These are phyloP conservation scores for Chaetomidium leptoderma DNA, from an alignment of 495 filamentous ascomycete genomes.

Conservation along the genomic window DNA sequence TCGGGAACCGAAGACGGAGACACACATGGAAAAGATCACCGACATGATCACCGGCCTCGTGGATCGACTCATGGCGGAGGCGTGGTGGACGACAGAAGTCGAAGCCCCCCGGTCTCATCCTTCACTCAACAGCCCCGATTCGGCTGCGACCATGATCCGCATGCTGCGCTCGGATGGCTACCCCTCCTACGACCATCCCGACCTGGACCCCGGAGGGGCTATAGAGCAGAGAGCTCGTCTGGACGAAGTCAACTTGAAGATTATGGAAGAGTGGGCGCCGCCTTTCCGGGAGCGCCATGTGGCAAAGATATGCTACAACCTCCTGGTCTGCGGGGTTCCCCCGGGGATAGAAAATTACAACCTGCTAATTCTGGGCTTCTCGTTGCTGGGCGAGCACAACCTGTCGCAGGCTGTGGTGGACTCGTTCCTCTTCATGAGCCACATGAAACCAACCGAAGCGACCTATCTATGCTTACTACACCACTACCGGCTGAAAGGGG, in stretches of 20 bases:
- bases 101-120: constrained; percentile 11
- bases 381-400: constrained; percentile 43
- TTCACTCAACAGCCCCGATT: constrained; percentile 25
- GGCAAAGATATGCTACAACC: constrained; percentile 62
- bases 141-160: constrained; percentile 27
- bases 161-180: constrained; percentile 33
- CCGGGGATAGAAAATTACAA: constrained; percentile 65
- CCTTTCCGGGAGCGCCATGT: constrained; percentile 31
- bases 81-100: constrained; percentile 17
- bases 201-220: constrained; percentile 14
- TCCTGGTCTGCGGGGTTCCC: constrained; percentile 53
- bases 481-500: constrained; percentile 46
- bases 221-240: constrained; percentile 24
- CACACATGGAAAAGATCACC: constrained; percentile 13
- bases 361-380: constrained; percentile 56
- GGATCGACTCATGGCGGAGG: constrained; percentile 25
- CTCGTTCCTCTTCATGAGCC: constrained; percentile 45
- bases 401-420: constrained; percentile 53
- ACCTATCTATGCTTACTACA: constrained; percentile 53
- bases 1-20: constrained; percentile 16
- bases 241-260: constrained; percentile 33
- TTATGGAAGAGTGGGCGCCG: constrained; percentile 31
- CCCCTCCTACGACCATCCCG: constrained; percentile 33
- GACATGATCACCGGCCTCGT: constrained; percentile 25
- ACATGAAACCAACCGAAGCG: constrained; percentile 49